Base-by-base conservation (phyloP, 1,284 basidiomycete genomes). In the Microbotryum scabiosae region DNA sequence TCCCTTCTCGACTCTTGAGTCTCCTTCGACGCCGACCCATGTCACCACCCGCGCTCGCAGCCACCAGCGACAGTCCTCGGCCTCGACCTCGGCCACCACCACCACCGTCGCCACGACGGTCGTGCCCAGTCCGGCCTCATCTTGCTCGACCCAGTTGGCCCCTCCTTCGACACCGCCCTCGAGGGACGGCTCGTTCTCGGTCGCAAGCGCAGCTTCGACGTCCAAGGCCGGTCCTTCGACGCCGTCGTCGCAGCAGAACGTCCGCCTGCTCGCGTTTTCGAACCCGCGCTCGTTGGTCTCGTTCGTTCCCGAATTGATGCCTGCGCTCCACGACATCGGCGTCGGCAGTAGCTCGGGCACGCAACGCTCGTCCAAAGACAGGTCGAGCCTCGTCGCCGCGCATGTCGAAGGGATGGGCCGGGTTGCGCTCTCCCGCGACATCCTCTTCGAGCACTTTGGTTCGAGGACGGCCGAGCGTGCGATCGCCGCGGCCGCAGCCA, bases 321-420 rank as follows among this genome's bases (percentile, higher is more conserved):
- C 46, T 21, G 3, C 45, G 30, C 25, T n/a, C 56, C 14, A 18
- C 48, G 10, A 28, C 57, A 10, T 32, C 32, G 10, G 32, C 53
- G 5, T 18, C 44, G 45, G 43, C 59, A 26, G 14, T 50, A 7
- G n/a, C 52, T 21, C 36, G 36, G 36, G 36, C 3, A 41, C 36
- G 36, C 36, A 41, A 12, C 36, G 36, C 36, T 41, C 36, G 36
- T 26, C 5, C 20, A 28, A 28, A n/a, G 32, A 53, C 20, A 18
- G 26, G 1, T 26, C 60, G 46, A 49, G 60, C 16, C 53, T 67
- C 43, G 57, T 67, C 10, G 64, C 64, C 2, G 65, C 62, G 9
- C 45, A 59, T 4, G 47, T 63, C 14, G 51, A 59, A 4, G 68
- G 68, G 5, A 69, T 69, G 68, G 68, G 68, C n/a, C 63, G 68